Evolutionary conservation across 805 yeast species (phyloP).

Genomic region (Ogataea pilisensis): DNA sequence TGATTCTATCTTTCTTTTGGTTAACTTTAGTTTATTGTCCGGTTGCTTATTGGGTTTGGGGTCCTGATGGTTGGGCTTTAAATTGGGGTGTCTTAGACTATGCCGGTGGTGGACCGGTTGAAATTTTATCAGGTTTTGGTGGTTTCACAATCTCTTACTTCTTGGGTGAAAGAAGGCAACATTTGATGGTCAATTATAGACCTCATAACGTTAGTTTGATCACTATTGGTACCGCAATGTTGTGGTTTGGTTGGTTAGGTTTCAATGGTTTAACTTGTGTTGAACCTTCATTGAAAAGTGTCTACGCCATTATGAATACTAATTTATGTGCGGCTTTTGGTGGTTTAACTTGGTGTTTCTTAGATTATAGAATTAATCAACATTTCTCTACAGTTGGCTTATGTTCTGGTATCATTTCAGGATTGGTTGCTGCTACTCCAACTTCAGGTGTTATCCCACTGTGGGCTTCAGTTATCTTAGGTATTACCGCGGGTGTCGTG

Average conservation of each 20-base stretch:
- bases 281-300: slow-evolving; percentile 77
- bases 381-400: slow-evolving; percentile 95
- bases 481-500: slow-evolving; percentile 71
- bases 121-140: slow-evolving; percentile 84
- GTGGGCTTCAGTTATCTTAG: slow-evolving; percentile 87
- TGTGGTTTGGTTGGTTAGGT: slow-evolving; percentile 96
- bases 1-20: slow-evolving; percentile 82
- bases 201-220: slow-evolving; percentile 94
- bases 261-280: slow-evolving; percentile 90
- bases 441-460: slow-evolving; percentile 86
- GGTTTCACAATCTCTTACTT: slow-evolving; percentile 84
- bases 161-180: slow-evolving; percentile 69
- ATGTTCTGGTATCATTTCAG: slow-evolving; percentile 94
- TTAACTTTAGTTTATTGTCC: slow-evolving; percentile 92
- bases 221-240: slow-evolving; percentile 77
- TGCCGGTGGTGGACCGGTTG: slow-evolving; percentile 99
- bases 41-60: slow-evolving; percentile 95
- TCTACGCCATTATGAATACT: slow-evolving; percentile 88
- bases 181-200: slow-evolving; percentile 80
- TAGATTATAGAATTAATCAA: slow-evolving; percentile 82
- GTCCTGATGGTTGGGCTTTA: slow-evolving; percentile 87
- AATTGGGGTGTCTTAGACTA: slow-evolving; percentile 91
- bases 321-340: slow-evolving; percentile 87
- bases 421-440: slow-evolving; percentile 96
- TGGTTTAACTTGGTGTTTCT: slow-evolving; percentile 85